Evolutionary conservation across 805 yeast species (phyloP), one percentile per base, ranked within the genome.

Genomic region (Candida suzukii): DNA sequence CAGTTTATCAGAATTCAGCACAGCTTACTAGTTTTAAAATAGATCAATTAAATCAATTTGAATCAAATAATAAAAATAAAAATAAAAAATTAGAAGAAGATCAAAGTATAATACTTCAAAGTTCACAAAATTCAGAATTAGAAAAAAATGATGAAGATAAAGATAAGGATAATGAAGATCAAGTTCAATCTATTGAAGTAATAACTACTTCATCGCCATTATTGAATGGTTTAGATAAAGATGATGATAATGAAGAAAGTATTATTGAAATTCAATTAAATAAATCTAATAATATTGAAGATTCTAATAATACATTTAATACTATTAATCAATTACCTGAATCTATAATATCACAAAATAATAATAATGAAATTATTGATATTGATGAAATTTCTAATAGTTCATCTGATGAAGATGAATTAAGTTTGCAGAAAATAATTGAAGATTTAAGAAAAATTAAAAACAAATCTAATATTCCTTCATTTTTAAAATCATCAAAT

Each of bases 321-420:
- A 34, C 46, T 1, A 48, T 48, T 19, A 44, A 48, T 28, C 51
- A 48, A 24, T 33, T 48, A 12, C 51, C 51, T 4, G 22, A 36
- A n/a, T n/a, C n/a, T n/a, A n/a, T n/a, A n/a, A n/a, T n/a, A n/a
- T n/a, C n/a, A n/a, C n/a, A n/a, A n/a, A n/a, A n/a, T n/a, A n/a
- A n/a, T n/a, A n/a, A n/a, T n/a, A n/a, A n/a, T n/a, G n/a, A n/a
- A n/a, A 4, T 40, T 6, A 29, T 29, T n/a, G 19, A 29, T 16
- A 16, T 29, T 29, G 32, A 29, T 16, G 32, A 29, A 16, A 29
- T 29, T 6, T 17, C 32, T n/a, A 29, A 29, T n/a, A 29, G 32
- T 29, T 29, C 32, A 11, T 29, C 32, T n/a, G 31, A 36, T 21
- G 20, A 26, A 12, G 31, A 36, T 10, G 34, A 31, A 3, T 18